Percentiles rank a stretch among this genome's conserved stretches.
These are phyloP conservation scores for Euphorbia tirucalli DNA, from an alignment of 345 rosid genomes.

Conservation along the genomic window DNA sequence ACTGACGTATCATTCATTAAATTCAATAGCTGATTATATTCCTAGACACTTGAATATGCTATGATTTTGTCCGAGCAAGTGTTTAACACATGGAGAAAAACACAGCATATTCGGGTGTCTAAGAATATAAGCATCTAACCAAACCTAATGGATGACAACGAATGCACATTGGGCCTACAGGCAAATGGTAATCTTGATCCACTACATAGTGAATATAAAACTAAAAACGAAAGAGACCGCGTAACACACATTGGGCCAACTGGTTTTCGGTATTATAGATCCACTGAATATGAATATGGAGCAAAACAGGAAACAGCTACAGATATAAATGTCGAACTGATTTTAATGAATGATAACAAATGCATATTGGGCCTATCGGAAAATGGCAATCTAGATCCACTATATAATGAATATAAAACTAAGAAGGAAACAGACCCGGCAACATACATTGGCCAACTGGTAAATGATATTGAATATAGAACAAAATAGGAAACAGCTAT, in stretches of 20 bases:
- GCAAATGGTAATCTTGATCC: neutral
- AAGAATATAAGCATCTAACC: neutral
- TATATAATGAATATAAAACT: neutral
- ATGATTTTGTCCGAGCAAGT: neutral
- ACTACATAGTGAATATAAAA: neutral
- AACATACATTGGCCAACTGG: neutral
- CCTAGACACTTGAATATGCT: no score
- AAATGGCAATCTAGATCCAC: neutral
- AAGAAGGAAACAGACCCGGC: neutral
- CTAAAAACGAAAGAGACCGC: neutral
- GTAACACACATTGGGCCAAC: neutral
- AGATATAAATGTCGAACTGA: no score
- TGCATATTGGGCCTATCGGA: neutral
- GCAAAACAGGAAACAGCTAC: no score
- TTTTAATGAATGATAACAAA: neutral
- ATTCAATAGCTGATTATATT: no score
- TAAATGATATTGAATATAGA: neutral
- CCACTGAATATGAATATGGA: neutral
- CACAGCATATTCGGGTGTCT: neutral
- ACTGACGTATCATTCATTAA: no score
- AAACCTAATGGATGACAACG: neutral
- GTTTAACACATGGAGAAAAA: neutral
- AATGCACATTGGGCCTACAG: neutral
- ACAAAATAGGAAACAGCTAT: neutral
- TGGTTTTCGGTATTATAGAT: neutral